Base-by-base conservation (phyloP, 2,329 filamentous ascomycete genomes). In the Pestalotiopsis sp. region DNA sequence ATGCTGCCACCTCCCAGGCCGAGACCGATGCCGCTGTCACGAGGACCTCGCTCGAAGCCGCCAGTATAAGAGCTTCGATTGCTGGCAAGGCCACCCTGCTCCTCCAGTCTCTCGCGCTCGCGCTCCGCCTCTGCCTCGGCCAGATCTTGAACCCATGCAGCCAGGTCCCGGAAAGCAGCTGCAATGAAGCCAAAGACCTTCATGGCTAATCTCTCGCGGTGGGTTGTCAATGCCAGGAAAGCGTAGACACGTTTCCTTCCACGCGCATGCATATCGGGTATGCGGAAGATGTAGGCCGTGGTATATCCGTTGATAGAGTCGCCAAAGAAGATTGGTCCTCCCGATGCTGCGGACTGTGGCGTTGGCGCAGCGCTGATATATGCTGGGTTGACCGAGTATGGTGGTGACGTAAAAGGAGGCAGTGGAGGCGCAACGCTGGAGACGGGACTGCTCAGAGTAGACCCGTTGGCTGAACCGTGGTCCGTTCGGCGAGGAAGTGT, bases 231-330 rank as follows among this genome's bases (percentile, higher is more conserved):
- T 1, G 89, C 89, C 69, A 92, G 78, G 69, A 92, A 88, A 12
- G 90, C 90, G 74, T 92, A 92, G 13, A 91, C 87, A n/a, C 90
- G 86, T 78, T 90, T 90, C 72, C 91, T 88, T 4, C 90, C 90
- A 13, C 90, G 87, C 14, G 90, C 90, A 71, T 91, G 89, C 45
- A 91, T 83, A 75, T 92, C 90, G 6, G 90, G 87, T 57, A 92
- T 90, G 31, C 90, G 89, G 75, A 92, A 92, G 71, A 92, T 90
- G 77, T 91, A 92, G 14, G 90, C 90, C 0, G 90, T 92, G 0
- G 90, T 92, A 78, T 91, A 92, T 38, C 90, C 90, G 1, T 89
- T 86, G 0, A 86, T 77, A 1, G 88, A 84, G 74, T 92, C 90
- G 38, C 90, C 90, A 69, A 92, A 92, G 77, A 92, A 91, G 66